These are phyloP conservation scores for Alternaria conjuncta DNA, from an alignment of 2,329 filamentous ascomycete species.

Conservation along the genomic window DNA sequence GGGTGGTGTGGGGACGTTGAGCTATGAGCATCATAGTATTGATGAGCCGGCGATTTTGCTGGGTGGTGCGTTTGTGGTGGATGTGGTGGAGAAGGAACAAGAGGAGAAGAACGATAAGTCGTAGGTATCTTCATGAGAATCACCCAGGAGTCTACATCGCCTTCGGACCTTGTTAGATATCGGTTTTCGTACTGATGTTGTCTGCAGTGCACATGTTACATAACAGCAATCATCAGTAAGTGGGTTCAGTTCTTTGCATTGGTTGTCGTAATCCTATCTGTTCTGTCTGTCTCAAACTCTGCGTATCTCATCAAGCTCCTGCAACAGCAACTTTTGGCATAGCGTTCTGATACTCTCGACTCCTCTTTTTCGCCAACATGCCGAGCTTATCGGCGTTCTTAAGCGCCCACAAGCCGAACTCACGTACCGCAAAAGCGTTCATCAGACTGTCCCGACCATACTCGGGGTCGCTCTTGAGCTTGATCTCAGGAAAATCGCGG, in stretches of 20 bases:
- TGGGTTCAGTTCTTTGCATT: neutral
- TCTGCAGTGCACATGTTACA: neutral
- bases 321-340: neutral
- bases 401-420: constrained; percentile 57
- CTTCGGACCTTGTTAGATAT: neutral
- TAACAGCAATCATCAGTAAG: neutral
- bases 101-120: constrained; percentile 22
- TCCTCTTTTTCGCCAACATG: constrained; percentile 45
- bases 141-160: neutral
- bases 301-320: neutral
- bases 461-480: constrained; percentile 18
- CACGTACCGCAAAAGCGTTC: constrained; percentile 58
- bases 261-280: neutral
- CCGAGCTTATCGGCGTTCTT: constrained; percentile 47
- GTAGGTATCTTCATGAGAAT: neutral
- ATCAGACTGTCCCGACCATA: constrained; percentile 58
- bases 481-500: constrained; percentile 21
- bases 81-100: constrained; percentile 53
- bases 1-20: constrained; percentile 59
- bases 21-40: constrained; percentile 58
- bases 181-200: neutral
- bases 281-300: neutral
- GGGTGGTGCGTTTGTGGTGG: constrained; percentile 59
- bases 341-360: constrained; percentile 31
- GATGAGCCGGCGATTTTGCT: constrained; percentile 60